Conservation (phyloP, 208 protist species). For the Trichomonas tenax region DNA sequence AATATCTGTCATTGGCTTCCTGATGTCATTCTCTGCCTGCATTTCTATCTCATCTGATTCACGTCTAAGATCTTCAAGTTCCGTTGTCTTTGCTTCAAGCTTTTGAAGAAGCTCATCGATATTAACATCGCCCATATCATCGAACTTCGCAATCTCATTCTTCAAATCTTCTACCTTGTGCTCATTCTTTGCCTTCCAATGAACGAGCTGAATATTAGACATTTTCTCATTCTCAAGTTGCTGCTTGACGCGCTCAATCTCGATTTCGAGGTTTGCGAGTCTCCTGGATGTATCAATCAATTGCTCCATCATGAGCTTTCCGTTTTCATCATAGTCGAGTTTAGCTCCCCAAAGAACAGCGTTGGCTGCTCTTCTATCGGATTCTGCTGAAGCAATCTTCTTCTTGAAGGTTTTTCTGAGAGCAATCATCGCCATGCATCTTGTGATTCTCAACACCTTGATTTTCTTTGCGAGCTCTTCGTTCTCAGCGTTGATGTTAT, state of each 20-base stretch:
- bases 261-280: background rate
- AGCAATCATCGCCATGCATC: background rate
- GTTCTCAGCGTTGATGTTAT: background rate
- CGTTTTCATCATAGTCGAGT: background rate
- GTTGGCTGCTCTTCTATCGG: background rate
- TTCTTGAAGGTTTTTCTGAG: background rate
- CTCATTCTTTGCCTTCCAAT: background rate
- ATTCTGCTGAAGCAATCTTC: background rate
- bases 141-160: background rate
- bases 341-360: background rate
- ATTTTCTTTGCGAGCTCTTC: background rate
- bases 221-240: background rate
- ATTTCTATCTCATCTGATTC: background rate
- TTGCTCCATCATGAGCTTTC: background rate
- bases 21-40: background rate
- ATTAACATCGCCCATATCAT: background rate
- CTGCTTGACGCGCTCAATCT: background rate
- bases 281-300: background rate
- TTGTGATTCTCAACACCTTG: background rate
- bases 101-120: background rate
- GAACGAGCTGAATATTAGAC: background rate
- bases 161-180: background rate
- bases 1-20: background rate
- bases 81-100: background rate
- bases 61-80: background rate